Percentiles rank a stretch among this genome's conserved stretches.
phyloP scores from a whole-genome alignment of 805 yeast genomes.

The Wickerhamiella australiensis region DNA sequence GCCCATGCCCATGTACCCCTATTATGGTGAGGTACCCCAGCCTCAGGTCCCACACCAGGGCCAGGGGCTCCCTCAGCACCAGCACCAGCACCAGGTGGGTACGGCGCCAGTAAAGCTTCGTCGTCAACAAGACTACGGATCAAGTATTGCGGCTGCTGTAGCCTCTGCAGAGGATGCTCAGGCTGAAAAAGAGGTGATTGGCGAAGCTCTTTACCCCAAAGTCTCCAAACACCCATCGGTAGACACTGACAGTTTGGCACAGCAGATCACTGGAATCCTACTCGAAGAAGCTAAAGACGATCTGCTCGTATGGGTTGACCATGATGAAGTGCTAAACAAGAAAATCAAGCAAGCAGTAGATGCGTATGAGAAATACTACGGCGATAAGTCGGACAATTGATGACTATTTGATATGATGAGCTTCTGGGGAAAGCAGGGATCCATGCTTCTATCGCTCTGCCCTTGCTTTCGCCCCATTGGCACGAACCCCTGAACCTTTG shows the following conservation, averaged over 20 bases:
- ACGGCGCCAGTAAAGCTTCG: not conserved
- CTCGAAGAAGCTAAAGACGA: constrained; percentile 80
- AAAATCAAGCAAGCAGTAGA: constrained; percentile 83
- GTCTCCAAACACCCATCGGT: constrained; percentile 69
- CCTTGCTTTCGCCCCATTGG: too few species aligned
- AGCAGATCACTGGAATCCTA: constrained; percentile 92
- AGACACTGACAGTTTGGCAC: constrained; percentile 73
- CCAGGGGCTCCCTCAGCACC: not conserved
- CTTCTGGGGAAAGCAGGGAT: too few species aligned
- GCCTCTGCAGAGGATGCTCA: constrained; percentile 35
- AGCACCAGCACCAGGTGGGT: not conserved
- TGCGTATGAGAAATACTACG: constrained; percentile 44
- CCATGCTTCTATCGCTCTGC: too few species aligned
- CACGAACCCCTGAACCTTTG: too few species aligned
- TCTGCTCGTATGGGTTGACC: constrained; percentile 71
- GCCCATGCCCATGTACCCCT: constrained; percentile 10
- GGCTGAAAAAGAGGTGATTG: constrained; percentile 36
- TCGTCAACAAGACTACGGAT: constrained; percentile 19
- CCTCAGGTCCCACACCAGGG: not conserved
- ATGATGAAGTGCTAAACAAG: constrained; percentile 67
- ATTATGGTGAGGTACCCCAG: not conserved
- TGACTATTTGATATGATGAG: not conserved
- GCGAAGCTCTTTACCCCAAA: constrained; percentile 85
- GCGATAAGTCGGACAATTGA: not conserved
- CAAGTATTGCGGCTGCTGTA: constrained; percentile 42